Conservation (phyloP, 2,329 filamentous ascomycete genomes). For the Orbilia oligospora region DNA sequence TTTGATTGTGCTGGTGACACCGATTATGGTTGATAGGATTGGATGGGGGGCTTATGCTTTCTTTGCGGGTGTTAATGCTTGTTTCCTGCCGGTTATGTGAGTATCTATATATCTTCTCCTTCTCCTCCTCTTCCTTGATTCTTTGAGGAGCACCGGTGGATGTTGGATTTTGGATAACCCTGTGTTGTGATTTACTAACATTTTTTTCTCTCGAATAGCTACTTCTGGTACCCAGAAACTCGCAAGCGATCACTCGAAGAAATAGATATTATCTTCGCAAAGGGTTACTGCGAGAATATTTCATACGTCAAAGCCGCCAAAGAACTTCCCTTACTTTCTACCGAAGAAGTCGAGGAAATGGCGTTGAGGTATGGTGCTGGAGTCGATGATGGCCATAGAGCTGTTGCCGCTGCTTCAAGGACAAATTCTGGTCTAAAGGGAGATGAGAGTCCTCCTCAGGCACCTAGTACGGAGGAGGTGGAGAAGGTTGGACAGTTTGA, state of each 20-base stretch:
- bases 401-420: conserved; percentile 21
- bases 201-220: conserved; percentile 3
- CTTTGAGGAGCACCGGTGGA: too few species aligned
- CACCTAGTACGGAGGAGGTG: conserved; percentile 3
- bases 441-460: background rate
- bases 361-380: conserved; percentile 65
- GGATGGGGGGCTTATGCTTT: conserved; percentile 67
- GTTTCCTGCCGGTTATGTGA: conserved; percentile 67
- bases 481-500: conserved; percentile 9
- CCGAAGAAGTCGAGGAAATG: conserved; percentile 72
- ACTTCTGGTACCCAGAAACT: conserved; percentile 35
- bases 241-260: conserved; percentile 67
- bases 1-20: conserved; percentile 64
- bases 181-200: background rate
- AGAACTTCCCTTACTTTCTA: conserved; percentile 72
- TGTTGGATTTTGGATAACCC: background rate
- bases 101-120: conserved; percentile 61
- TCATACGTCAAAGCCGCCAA: conserved; percentile 74
- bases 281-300: conserved; percentile 74
- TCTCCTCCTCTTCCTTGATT: conserved; percentile 61
- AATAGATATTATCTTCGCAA: conserved; percentile 66
- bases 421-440: conserved; percentile 25
- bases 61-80: conserved; percentile 67
- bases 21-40: conserved; percentile 64
- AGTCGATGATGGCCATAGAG: conserved; percentile 41